Evolutionary conservation across 176 grass and related monocot species (phyloP).

Genomic region (Raddia distichophylla): DNA sequence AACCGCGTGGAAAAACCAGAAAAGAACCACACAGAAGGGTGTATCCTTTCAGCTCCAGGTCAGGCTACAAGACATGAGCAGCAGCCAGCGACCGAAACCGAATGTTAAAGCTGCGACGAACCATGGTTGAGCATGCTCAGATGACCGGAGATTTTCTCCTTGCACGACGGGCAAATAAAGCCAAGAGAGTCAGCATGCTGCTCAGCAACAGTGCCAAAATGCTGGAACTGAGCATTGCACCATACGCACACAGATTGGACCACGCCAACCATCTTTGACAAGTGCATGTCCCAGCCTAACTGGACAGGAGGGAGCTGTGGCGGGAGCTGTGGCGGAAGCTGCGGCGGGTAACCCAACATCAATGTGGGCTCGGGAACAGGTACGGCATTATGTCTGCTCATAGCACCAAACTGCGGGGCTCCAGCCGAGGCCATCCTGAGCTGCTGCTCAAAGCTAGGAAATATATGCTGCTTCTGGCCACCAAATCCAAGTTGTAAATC

Average conservation of each 20-base stretch:
- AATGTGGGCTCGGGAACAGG: slow-evolving; percentile 59
- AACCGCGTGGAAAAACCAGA: too few relatives aligned
- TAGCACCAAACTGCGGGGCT: slow-evolving; percentile 43
- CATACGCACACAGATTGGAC: slow-evolving; percentile 71
- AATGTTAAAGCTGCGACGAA: slow-evolving; percentile 43
- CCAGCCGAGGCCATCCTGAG: slow-evolving; percentile 64
- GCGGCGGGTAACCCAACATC: slow-evolving; percentile 66
- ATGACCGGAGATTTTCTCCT: slow-evolving; percentile 76
- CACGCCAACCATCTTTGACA: slow-evolving; percentile 52
- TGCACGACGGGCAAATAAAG: slow-evolving; percentile 84
- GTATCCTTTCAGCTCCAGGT: neutral
- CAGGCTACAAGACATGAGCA: slow-evolving; percentile 12
- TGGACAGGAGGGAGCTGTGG: slow-evolving; percentile 49
- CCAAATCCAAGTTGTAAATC: slow-evolving; percentile 54
- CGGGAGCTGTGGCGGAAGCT: slow-evolving; percentile 39
- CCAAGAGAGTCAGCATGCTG: slow-evolving; percentile 76
- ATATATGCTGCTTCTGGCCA: slow-evolving; percentile 52
- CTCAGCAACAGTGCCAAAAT: slow-evolving; percentile 51
- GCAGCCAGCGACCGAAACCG: neutral
- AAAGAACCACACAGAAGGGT: neutral
- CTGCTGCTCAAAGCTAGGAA: slow-evolving; percentile 63
- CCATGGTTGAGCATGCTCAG: slow-evolving; percentile 55
- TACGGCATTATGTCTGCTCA: slow-evolving; percentile 49
- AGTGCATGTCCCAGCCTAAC: slow-evolving; percentile 67
- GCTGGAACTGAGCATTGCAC: slow-evolving; percentile 76